Percentiles rank a stretch among this genome's conserved stretches.
These are phyloP conservation scores for Arthrinium puccinioides DNA, from an alignment of 2,329 filamentous ascomycete genomes.

Conservation along the genomic window DNA sequence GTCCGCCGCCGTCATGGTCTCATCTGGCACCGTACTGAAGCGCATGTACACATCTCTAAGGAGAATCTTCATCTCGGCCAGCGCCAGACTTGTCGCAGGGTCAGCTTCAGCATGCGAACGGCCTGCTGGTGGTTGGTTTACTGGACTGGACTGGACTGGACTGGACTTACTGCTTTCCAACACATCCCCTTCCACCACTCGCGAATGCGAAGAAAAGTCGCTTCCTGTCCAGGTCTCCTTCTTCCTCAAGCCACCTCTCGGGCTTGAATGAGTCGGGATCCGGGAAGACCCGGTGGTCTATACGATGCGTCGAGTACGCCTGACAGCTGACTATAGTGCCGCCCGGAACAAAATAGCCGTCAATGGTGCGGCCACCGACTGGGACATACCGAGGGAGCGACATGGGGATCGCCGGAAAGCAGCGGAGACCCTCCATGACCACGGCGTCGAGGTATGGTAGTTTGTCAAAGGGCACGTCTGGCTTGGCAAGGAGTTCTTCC, in stretches of 20 bases:
- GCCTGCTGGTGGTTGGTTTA: not conserved
- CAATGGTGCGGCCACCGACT: slow-evolving; percentile 43
- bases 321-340: slow-evolving; percentile 53
- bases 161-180: slow-evolving; percentile 56
- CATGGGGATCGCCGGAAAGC: slow-evolving; percentile 60
- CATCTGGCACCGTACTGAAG: slow-evolving; percentile 48
- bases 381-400: slow-evolving; percentile 56
- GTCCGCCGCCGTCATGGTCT: slow-evolving; percentile 42
- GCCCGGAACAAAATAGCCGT: slow-evolving; percentile 45
- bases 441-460: slow-evolving; percentile 56
- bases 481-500: slow-evolving; percentile 40
- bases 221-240: slow-evolving; percentile 65
- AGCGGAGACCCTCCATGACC: slow-evolving; percentile 53
- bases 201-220: slow-evolving; percentile 60
- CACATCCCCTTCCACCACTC: slow-evolving; percentile 57
- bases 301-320: slow-evolving; percentile 51
- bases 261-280: slow-evolving; percentile 72
- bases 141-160: not conserved
- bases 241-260: slow-evolving; percentile 71
- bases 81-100: slow-evolving; percentile 39
- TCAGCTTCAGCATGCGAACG: not conserved
- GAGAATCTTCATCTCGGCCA: slow-evolving; percentile 62
- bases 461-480: slow-evolving; percentile 34
- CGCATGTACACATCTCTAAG: slow-evolving; percentile 54
- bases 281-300: slow-evolving; percentile 63